Evolutionary conservation across 78 protist genomes (phyloP).

Genomic region (Polysphondylium violaceum): DNA sequence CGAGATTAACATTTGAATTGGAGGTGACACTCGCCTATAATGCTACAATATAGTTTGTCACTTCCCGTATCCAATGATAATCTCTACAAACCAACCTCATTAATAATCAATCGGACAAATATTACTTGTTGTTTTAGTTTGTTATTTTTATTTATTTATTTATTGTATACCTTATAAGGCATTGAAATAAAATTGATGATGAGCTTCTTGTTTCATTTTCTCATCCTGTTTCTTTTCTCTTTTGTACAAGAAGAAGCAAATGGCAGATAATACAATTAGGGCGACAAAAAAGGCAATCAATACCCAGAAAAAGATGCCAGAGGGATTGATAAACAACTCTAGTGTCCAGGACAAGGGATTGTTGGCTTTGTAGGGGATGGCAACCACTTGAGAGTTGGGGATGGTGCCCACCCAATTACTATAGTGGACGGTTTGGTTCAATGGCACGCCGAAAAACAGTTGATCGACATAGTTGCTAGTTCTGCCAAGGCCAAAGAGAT

Average conservation of each 20-base stretch:
- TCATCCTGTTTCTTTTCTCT: slow-evolving; percentile 82
- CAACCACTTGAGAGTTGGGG: slow-evolving; percentile 84
- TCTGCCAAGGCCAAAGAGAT: slow-evolving; percentile 81
- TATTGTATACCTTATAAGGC: slow-evolving; percentile 53
- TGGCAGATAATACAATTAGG: slow-evolving; percentile 39
- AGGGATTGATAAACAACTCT: slow-evolving; percentile 76
- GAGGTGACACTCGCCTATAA: no score
- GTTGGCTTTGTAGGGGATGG: slow-evolving; percentile 62
- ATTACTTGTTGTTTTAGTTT: background rate
- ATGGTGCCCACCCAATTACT: slow-evolving; percentile 82
- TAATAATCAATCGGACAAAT: no score
- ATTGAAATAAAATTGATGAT: slow-evolving; percentile 78
- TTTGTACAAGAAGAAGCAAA: slow-evolving; percentile 33
- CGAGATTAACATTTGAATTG: no score
- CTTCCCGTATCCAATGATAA: no score
- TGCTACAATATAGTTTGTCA: no score
- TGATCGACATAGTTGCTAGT: slow-evolving; percentile 75
- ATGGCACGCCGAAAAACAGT: slow-evolving; percentile 74
- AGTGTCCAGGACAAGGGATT: slow-evolving; percentile 70
- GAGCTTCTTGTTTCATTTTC: slow-evolving; percentile 76
- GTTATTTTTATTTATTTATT: slow-evolving; percentile 3
- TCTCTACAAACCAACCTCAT: no score
- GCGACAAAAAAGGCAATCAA: slow-evolving; percentile 68
- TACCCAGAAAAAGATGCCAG: slow-evolving; percentile 84
- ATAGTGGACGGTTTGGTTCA: slow-evolving; percentile 66